Conservation (phyloP, 1,284 basidiomycete genomes). For the Austroboletus niveus region DNA sequence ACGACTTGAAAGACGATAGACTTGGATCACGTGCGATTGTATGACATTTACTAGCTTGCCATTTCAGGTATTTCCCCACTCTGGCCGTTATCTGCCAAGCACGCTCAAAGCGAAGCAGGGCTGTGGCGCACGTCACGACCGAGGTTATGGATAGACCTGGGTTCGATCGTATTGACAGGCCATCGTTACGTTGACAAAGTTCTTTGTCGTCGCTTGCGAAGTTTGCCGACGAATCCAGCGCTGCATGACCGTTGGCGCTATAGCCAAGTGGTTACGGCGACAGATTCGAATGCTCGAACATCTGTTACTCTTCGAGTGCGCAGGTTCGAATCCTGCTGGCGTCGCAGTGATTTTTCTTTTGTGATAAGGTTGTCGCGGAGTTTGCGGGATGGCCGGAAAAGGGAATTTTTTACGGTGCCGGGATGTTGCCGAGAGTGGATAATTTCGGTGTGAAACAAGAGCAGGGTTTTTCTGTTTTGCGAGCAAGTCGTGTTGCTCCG, state of each 20-base stretch:
- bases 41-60: too few species aligned
- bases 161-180: too few species aligned
- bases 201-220: too few species aligned
- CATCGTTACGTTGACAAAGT: too few species aligned
- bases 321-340: slow-evolving; percentile 42
- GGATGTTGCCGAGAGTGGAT: slow-evolving; percentile 11
- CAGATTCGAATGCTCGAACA: slow-evolving; percentile 47
- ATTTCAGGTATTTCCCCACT: too few species aligned
- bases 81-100: too few species aligned
- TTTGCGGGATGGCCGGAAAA: slow-evolving; percentile 15
- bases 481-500: slow-evolving; percentile 1
- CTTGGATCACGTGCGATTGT: too few species aligned
- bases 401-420: slow-evolving; percentile 13
- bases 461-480: slow-evolving; percentile 14
- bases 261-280: slow-evolving; percentile 61
- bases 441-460: slow-evolving; percentile 11
- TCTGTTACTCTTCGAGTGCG: slow-evolving; percentile 44
- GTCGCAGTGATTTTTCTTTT: slow-evolving; percentile 17
- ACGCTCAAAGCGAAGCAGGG: too few species aligned
- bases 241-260: slow-evolving; percentile 30
- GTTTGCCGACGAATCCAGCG: too few species aligned
- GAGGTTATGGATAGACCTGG: too few species aligned
- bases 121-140: too few species aligned
- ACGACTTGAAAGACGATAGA: too few species aligned
- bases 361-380: background rate